Conservation (phyloP, 176 grass and related monocot genomes). For the Bonia amplexicaulis region DNA sequence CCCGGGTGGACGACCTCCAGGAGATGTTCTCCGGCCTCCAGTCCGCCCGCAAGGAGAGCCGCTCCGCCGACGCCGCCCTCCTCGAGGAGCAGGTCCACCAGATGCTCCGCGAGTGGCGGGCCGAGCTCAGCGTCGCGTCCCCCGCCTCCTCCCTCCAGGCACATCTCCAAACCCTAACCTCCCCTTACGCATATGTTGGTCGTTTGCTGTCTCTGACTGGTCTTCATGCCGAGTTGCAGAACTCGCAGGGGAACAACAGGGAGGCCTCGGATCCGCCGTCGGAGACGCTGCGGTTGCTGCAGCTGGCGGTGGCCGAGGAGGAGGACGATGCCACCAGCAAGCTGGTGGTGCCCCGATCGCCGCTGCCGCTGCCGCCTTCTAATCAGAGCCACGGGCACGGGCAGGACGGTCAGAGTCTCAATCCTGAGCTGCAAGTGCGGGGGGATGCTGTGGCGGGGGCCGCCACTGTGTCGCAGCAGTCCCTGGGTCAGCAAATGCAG, state of each 20-base stretch:
- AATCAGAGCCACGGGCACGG: slow-evolving; percentile 23
- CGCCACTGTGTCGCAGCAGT: neutral
- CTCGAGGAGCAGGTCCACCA: slow-evolving; percentile 87
- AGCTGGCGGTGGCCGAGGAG: slow-evolving; percentile 62
- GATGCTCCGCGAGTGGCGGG: slow-evolving; percentile 89
- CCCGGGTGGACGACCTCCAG: slow-evolving; percentile 80
- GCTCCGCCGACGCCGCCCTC: slow-evolving; percentile 66
- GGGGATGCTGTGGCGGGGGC: slow-evolving; percentile 9
- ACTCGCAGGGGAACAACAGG: slow-evolving; percentile 49
- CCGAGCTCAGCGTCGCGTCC: slow-evolving; percentile 76
- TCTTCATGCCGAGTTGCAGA: slow-evolving; percentile 7
- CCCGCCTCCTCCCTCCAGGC: slow-evolving; percentile 77
- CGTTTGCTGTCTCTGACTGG: slow-evolving; percentile 1
- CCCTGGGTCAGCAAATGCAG: neutral
- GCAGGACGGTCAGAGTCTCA: slow-evolving; percentile 26
- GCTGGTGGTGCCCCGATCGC: slow-evolving; percentile 27
- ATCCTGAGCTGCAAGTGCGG: slow-evolving; percentile 21
- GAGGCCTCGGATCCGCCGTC: slow-evolving; percentile 43
- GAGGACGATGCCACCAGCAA: slow-evolving; percentile 91
- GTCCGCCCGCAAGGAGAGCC: slow-evolving; percentile 80
- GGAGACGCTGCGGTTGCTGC: slow-evolving; percentile 66
- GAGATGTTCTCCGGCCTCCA: slow-evolving; percentile 86
- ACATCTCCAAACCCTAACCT: slow-evolving; percentile 30
- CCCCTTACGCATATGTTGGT: neutral
- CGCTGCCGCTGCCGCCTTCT: slow-evolving; percentile 1